Conservation (phyloP, 139 green algal species). For the Picochlorum sp. region DNA sequence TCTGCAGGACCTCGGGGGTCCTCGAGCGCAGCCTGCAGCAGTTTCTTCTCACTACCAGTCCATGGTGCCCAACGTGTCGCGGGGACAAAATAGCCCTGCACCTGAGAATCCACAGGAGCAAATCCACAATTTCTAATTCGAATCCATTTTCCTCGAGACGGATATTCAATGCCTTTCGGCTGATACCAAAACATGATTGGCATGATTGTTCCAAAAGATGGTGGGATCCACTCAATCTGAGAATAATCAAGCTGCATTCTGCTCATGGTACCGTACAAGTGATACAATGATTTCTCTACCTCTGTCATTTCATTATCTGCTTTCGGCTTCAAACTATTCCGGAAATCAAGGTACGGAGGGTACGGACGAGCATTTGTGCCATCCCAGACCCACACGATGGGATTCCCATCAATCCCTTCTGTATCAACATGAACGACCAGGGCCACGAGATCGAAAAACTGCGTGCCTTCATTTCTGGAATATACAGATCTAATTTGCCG, state of each 20-base stretch:
- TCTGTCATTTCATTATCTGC: not conserved
- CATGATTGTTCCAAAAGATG: conserved; percentile 27
- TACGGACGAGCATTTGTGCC: conserved; percentile 30
- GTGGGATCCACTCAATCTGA: conserved; percentile 6
- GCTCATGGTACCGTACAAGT: not conserved
- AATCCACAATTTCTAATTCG: conserved; percentile 36
- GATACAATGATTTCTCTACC: not conserved
- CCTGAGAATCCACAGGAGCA: conserved; percentile 25
- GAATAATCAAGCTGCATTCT: not conserved
- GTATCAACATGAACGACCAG: conserved; percentile 13
- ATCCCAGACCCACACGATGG: conserved; percentile 36
- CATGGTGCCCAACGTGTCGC: conserved; percentile 20
- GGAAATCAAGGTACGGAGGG: conserved; percentile 1
- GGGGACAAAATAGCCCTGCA: conserved; percentile 21
- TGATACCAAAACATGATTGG: conserved; percentile 22
- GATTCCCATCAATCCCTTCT: not conserved
- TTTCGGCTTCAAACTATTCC: not conserved
- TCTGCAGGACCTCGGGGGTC: not conserved
- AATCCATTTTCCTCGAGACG: conserved; percentile 20
- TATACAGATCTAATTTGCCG: conserved; percentile 20
- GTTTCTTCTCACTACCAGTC: conserved; percentile 6
- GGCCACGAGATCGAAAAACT: conserved; percentile 26
- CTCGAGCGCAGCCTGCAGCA: not conserved
- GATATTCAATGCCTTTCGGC: not conserved
- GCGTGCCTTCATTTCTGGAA: not conserved